Base-by-base conservation (phyloP, 805 yeast species). In the Saccharomyces eubayanus region DNA sequence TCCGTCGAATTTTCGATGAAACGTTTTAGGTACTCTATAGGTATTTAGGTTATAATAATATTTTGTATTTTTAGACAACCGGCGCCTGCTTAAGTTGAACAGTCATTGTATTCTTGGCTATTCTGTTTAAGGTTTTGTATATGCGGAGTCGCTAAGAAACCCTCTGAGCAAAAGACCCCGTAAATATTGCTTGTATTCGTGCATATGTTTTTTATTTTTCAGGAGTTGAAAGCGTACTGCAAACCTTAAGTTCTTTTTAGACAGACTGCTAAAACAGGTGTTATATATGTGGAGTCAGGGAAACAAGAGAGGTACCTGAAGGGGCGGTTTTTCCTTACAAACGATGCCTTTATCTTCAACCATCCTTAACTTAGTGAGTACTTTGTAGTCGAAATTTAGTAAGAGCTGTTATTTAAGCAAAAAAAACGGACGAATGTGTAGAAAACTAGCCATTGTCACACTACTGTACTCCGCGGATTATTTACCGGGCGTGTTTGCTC, bases 401-500 rank as follows among this genome's bases (percentile, higher is more conserved):
- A 36, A 21, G 24, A 12, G 20, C 20, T 16, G 16, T 8, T 9
- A 5, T 36, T 21, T 16, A 3, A 16, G 24, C 9, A 36, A 3
- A 16, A 5, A 24, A n/a, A 16, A 1, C 12, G 20, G 16, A 16
- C 28, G 5, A 43, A 47, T 46, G 46, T n/a, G 36, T 16, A 24
- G 29, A 21, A 47, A 48, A 43, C 41, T 52, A 43, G 66, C 65
- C 8, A 53, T 65, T 36, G 62, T 62, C 9, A 57, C 84, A 1
- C 69, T 81, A 27, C 68, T 82, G 30, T 82, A 77, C 63, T 72
- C 78, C 28, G 66, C 76, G 16, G 73, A 74, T 40, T 82, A 82
- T 63, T 64, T 82, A 28, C 82, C 85, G 1, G 87, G 87, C 20
- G 79, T 82, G 0, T 67, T 81, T 31, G 78, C 81, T 1, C 63